Percentiles rank a stretch among this genome's conserved stretches.
These are phyloP conservation scores for Umbelopsis isabellina DNA, from an alignment of 192 early-diverging fungal genomes.

Conservation along the genomic window DNA sequence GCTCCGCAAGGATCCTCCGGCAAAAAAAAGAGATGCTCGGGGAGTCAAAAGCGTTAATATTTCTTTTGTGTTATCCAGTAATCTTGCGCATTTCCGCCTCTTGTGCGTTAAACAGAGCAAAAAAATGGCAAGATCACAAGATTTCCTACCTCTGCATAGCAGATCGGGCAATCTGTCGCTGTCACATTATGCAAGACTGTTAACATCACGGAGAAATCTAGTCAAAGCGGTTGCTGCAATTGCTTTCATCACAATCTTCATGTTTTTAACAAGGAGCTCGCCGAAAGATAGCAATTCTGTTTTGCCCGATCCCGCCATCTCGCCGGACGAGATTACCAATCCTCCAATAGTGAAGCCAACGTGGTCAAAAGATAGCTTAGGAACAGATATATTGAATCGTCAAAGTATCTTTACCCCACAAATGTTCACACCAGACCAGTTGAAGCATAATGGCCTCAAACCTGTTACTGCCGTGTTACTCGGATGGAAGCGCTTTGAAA, in stretches of 20 bases:
- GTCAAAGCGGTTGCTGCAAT: background rate
- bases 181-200: constrained; percentile 1
- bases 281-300: constrained; percentile 5
- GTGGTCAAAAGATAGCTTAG: constrained; percentile 2
- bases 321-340: constrained; percentile 17
- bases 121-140: constrained; percentile 16
- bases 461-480: constrained; percentile 57
- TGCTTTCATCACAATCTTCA: background rate
- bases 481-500: constrained; percentile 25
- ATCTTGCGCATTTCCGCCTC: background rate
- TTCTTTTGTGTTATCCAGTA: background rate
- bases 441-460: constrained; percentile 25
- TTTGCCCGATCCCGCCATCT: constrained; percentile 11
- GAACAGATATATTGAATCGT: background rate
- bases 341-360: constrained; percentile 1
- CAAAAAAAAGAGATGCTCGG: too few relatives aligned
- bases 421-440: constrained; percentile 23
- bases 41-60: too few relatives aligned
- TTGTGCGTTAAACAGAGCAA: background rate
- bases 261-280: background rate
- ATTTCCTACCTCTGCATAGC: constrained; percentile 24
- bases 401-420: constrained; percentile 19
- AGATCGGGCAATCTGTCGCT: constrained; percentile 14
- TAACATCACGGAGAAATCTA: constrained; percentile 16
- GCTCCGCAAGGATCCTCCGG: too few relatives aligned